Conservation (phyloP, 768 basidiomycete species). For the Leccinum boreale region DNA sequence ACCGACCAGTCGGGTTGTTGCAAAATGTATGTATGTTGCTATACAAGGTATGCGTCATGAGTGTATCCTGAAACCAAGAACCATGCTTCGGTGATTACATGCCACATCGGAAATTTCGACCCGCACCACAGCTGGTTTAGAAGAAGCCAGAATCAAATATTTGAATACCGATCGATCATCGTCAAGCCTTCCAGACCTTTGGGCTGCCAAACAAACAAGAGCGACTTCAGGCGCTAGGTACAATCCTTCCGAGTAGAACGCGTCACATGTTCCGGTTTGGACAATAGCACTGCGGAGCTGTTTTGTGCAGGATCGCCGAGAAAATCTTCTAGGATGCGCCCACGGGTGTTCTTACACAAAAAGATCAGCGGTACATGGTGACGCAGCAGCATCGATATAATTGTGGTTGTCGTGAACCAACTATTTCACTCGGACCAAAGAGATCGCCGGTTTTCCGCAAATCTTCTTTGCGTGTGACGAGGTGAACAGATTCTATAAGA, state of each 20-base stretch:
- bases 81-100: conserved; percentile 18
- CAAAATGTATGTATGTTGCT: too few species aligned
- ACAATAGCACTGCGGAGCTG: conserved; percentile 40
- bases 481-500: conserved; percentile 21
- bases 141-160: not conserved
- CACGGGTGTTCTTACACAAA: conserved; percentile 43
- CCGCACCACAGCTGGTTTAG: not conserved
- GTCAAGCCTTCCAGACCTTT: not conserved
- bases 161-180: not conserved
- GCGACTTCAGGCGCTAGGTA: not conserved
- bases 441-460: not conserved
- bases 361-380: not conserved
- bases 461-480: not conserved
- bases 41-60: too few species aligned
- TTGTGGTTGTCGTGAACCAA: not conserved
- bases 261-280: conserved; percentile 1
- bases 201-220: conserved; percentile 8
- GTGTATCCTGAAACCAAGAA: not conserved
- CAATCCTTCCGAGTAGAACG: not conserved
- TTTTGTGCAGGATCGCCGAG: conserved; percentile 44
- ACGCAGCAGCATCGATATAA: conserved; percentile 2
- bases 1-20: too few species aligned
- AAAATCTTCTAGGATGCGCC: conserved; percentile 51
- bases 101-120: not conserved
- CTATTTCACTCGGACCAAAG: not conserved